Percentiles rank a stretch among this genome's conserved stretches.
phyloP scores from a whole-genome alignment of 192 early-diverging fungal genomes.

The Coemansia sp. region DNA sequence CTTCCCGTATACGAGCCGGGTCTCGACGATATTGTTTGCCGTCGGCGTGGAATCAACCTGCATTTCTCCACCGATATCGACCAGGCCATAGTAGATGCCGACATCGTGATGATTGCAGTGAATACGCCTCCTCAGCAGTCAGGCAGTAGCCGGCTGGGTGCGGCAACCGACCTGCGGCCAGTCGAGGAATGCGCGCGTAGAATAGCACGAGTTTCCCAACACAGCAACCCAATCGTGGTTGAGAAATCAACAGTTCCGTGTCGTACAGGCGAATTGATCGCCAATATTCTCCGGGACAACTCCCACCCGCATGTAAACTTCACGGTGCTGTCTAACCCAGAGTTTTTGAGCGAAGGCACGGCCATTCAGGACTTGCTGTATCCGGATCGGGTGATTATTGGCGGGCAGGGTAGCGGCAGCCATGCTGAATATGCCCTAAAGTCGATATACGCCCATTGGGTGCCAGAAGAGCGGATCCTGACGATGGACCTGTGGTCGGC shows the following conservation, averaged over 20 bases:
- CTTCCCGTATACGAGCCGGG: constrained; percentile 94
- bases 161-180: constrained; percentile 70
- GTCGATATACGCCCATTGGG: constrained; percentile 83
- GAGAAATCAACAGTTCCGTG: constrained; percentile 96
- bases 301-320: constrained; percentile 65
- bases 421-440: constrained; percentile 79
- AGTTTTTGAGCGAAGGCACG: constrained; percentile 94
- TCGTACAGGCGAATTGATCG: constrained; percentile 81
- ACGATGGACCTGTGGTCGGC: constrained; percentile 94
- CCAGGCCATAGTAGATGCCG: constrained; percentile 68
- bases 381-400: constrained; percentile 91
- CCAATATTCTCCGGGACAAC: constrained; percentile 75
- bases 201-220: constrained; percentile 77
- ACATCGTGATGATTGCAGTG: constrained; percentile 90
- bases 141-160: constrained; percentile 62
- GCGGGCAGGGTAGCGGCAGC: constrained; percentile 67
- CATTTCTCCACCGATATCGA: constrained; percentile 86
- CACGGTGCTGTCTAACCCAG: constrained; percentile 89
- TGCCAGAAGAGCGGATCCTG: constrained; percentile 78
- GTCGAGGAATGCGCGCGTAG: constrained; percentile 77
- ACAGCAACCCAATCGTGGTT: constrained; percentile 79
- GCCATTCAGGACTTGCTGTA: constrained; percentile 77
- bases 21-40: constrained; percentile 79
- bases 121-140: constrained; percentile 87
- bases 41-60: constrained; percentile 74